Conservation (phyloP, 2,329 filamentous ascomycete genomes). For the Lachnellula subtilissima region DNA sequence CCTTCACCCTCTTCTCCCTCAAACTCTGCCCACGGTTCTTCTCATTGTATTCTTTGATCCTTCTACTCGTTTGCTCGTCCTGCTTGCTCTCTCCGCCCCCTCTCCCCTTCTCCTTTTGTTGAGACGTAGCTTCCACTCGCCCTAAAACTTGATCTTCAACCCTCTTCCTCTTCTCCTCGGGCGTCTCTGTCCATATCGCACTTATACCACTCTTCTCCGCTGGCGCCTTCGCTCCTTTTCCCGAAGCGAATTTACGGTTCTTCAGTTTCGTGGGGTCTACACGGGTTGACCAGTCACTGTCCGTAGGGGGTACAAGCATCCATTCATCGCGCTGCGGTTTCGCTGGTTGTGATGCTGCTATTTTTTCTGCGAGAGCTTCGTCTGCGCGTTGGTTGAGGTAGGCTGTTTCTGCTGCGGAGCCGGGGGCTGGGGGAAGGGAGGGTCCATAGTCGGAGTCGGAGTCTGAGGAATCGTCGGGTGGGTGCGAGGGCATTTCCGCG, state of each 20-base stretch:
- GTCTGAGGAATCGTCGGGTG: conserved; percentile 27
- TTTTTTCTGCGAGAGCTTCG: conserved; percentile 19
- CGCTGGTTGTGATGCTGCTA: conserved; percentile 31
- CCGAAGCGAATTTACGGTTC: conserved; percentile 76
- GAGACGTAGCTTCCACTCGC: conserved; percentile 37
- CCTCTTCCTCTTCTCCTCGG: conserved; percentile 77
- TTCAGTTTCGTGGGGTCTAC: conserved; percentile 80
- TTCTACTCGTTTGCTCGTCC: conserved; percentile 41
- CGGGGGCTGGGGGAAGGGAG: conserved; percentile 46
- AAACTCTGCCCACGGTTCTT: conserved; percentile 51
- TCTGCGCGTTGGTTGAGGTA: conserved; percentile 7
- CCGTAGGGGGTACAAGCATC: conserved; percentile 69
- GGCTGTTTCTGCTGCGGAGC: conserved; percentile 23
- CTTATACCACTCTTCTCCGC: conserved; percentile 28
- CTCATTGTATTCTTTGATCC: conserved; percentile 56
- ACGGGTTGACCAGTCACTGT: conserved; percentile 49
- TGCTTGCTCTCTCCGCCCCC: conserved; percentile 27
- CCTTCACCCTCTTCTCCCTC: conserved; percentile 41
- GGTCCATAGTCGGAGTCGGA: conserved; percentile 55
- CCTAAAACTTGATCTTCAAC: conserved; percentile 80
- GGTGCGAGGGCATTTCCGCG: conserved; percentile 34
- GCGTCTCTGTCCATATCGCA: conserved; percentile 82
- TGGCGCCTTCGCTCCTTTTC: conserved; percentile 49
- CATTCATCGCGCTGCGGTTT: conserved; percentile 72
- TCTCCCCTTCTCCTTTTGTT: conserved; percentile 11